Percentiles rank a stretch among this genome's conserved stretches.
Evolutionary conservation across 1,284 basidiomycete species (phyloP).

Genomic region (Ganoderma sinense): DNA sequence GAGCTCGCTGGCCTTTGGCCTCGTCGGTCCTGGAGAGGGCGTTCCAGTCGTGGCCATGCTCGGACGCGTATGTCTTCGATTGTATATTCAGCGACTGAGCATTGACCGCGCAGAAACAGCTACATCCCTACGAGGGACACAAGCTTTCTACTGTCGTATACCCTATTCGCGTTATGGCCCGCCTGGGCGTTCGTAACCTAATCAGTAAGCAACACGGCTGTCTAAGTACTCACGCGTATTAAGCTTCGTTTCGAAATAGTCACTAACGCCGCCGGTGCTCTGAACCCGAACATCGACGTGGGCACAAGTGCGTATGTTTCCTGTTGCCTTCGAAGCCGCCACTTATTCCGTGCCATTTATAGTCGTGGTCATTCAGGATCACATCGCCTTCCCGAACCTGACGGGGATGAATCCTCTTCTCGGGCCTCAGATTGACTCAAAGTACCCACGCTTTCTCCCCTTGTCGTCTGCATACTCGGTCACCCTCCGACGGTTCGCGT

Average conservation of each 20-base stretch:
- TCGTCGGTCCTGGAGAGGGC: conserved; percentile 61
- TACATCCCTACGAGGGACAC: conserved; percentile 87
- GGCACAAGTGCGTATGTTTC: conserved; percentile 71
- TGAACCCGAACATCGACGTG: conserved; percentile 76
- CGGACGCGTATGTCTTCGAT: conserved; percentile 61
- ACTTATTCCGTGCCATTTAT: conserved; percentile 6
- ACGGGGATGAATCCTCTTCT: conserved; percentile 83
- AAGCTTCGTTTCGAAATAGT: conserved; percentile 50
- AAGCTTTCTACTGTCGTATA: conserved; percentile 71
- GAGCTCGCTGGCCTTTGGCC: conserved; percentile 80
- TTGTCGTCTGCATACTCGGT: conserved; percentile 83
- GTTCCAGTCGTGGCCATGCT: conserved; percentile 87
- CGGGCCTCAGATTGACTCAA: conserved; percentile 64
- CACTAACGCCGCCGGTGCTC: conserved; percentile 85
- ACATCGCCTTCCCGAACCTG: conserved; percentile 81
- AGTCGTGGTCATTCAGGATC: conserved; percentile 87
- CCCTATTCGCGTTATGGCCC: conserved; percentile 80
- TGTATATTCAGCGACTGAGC: not conserved
- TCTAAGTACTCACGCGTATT: not conserved
- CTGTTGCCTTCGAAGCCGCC: not conserved
- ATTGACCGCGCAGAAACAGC: conserved; percentile 49
- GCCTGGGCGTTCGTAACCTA: conserved; percentile 74
- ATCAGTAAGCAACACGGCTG: conserved; percentile 60
- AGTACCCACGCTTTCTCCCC: conserved; percentile 77
- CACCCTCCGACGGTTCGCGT: conserved; percentile 69